A percentile compares a stretch with the other conserved stretches of the same genome.
Evolutionary conservation across 495 filamentous ascomycete species (phyloP).

Genomic region (Penicillium coffeae): DNA sequence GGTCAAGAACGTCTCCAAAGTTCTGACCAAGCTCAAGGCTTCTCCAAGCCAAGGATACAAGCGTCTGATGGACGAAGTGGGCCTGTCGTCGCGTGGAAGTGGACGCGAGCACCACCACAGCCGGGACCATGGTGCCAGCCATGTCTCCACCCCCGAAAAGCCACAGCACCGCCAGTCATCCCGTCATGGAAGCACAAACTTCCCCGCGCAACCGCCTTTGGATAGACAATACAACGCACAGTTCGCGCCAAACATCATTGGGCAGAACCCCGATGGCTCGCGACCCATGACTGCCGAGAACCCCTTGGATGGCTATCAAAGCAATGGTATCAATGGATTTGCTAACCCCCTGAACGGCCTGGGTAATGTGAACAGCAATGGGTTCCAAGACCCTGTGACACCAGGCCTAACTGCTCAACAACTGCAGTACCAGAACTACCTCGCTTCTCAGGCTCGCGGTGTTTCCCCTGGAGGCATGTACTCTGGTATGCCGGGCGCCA

Average conservation of each 20-base stretch:
- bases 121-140: constrained; percentile 39
- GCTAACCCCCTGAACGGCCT: constrained; percentile 27
- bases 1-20: constrained; percentile 84
- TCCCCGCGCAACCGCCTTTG: constrained; percentile 37
- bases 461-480: constrained; percentile 46
- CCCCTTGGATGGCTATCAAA: constrained; percentile 42
- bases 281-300: constrained; percentile 38
- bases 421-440: constrained; percentile 44
- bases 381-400: constrained; percentile 40
- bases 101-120: constrained; percentile 45
- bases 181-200: constrained; percentile 42
- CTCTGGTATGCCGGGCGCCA: constrained; percentile 29
- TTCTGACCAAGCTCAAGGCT: constrained; percentile 84
- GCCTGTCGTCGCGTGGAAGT: constrained; percentile 63
- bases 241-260: constrained; percentile 33
- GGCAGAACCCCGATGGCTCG: constrained; percentile 32
- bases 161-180: constrained; percentile 48
- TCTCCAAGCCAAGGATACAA: constrained; percentile 96
- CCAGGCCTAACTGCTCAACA: constrained; percentile 44
- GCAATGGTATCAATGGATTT: constrained; percentile 35
- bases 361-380: constrained; percentile 23
- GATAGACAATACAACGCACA: constrained; percentile 49
- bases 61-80: constrained; percentile 96
- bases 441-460: constrained; percentile 40
- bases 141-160: constrained; percentile 38